Percentiles rank a stretch among this genome's conserved stretches.
Evolutionary conservation across 495 filamentous ascomycete species (phyloP).

Genomic region (Niebla homalea): DNA sequence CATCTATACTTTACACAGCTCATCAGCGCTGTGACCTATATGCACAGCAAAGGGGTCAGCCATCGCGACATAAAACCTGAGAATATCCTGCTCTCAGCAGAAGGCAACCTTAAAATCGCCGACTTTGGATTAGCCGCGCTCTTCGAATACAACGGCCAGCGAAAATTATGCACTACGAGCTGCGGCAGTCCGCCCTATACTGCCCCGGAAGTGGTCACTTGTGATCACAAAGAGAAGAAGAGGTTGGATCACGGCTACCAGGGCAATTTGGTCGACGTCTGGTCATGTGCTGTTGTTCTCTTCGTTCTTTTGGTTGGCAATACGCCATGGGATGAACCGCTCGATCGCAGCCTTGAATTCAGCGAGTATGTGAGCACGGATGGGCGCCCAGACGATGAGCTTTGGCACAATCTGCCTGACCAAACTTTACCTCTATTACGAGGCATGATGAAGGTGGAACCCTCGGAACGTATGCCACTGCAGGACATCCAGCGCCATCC

Average conservation of each 20-base stretch:
- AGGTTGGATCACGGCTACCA: constrained; percentile 55
- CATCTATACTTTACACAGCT: constrained; percentile 94
- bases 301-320: constrained; percentile 94
- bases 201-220: constrained; percentile 74
- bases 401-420: constrained; percentile 70
- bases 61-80: constrained; percentile 88
- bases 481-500: constrained; percentile 83
- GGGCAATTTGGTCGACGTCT: constrained; percentile 80
- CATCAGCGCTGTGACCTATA: constrained; percentile 78
- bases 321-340: constrained; percentile 95
- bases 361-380: constrained; percentile 70
- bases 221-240: constrained; percentile 30
- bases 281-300: constrained; percentile 92
- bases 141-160: constrained; percentile 72
- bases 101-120: constrained; percentile 85
- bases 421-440: constrained; percentile 77
- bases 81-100: constrained; percentile 69
- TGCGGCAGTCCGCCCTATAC: constrained; percentile 97
- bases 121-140: constrained; percentile 95
- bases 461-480: constrained; percentile 65
- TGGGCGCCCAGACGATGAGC: constrained; percentile 65
- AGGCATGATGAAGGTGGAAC: constrained; percentile 83
- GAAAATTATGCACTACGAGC: constrained; percentile 69
- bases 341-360: constrained; percentile 64
- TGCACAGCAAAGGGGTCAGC: constrained; percentile 84